Evolutionary conservation across 257 asterid genomes (phyloP).

Genomic region (Henckelia pumila): DNA sequence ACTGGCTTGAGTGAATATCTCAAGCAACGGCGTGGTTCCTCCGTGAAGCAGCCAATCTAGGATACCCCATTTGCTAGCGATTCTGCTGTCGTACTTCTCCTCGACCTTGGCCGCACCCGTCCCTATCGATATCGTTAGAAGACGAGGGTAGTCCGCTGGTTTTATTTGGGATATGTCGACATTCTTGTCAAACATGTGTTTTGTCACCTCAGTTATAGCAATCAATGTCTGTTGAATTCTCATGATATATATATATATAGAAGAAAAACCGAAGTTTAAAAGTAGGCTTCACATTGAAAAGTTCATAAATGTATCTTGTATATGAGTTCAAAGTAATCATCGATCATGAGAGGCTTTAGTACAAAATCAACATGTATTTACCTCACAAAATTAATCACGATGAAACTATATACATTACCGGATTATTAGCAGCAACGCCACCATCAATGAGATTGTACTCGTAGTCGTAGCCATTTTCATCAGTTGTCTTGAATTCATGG

Average conservation of each 20-base stretch:
- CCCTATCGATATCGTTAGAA: constrained; percentile 45
- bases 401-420: too few species aligned
- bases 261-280: too few species aligned
- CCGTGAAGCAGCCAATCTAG: constrained; percentile 41
- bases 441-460: constrained; percentile 67
- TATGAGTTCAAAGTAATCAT: too few species aligned
- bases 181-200: constrained; percentile 44
- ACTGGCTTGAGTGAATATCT: constrained; percentile 47
- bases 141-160: constrained; percentile 44
- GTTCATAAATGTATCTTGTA: too few species aligned
- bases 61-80: constrained; percentile 51
- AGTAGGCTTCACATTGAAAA: too few species aligned
- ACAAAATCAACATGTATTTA: too few species aligned
- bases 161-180: constrained; percentile 34
- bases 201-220: constrained; percentile 44
- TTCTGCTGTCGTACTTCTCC: constrained; percentile 32
- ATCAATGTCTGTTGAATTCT: constrained; percentile 51
- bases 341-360: background rate
- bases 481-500: constrained; percentile 35
- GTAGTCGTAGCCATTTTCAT: constrained; percentile 22
- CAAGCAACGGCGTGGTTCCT: constrained; percentile 46
- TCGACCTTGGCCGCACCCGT: constrained; percentile 47
- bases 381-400: too few species aligned
- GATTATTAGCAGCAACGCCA: constrained; percentile 65
- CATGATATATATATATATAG: too few species aligned